Conservation (phyloP, 2,329 filamentous ascomycete species). For the Neonectria faginata region DNA sequence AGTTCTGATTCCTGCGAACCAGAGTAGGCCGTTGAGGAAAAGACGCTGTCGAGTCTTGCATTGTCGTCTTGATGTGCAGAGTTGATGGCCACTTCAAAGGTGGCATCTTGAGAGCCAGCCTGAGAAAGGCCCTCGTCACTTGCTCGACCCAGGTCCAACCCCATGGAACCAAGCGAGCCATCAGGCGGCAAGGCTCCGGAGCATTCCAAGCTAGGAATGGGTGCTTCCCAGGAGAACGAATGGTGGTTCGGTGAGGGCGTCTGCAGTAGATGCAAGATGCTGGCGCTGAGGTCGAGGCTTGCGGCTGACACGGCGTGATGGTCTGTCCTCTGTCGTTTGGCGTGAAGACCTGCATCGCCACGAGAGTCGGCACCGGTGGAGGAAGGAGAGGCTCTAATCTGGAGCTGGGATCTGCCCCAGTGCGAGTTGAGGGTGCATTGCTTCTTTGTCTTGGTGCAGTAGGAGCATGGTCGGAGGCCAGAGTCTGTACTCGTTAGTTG, state of each 20-base stretch:
- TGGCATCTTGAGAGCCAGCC: conserved; percentile 12
- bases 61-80: conserved; percentile 3
- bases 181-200: conserved; percentile 6
- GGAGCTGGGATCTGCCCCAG: conserved; percentile 37
- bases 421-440: conserved; percentile 44
- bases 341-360: conserved; percentile 10
- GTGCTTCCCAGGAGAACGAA: conserved; percentile 27
- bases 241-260: conserved; percentile 26
- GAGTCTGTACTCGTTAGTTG: conserved; percentile 6
- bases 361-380: conserved; percentile 1
- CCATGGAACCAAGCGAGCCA: conserved; percentile 12
- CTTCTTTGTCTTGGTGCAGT: conserved; percentile 48
- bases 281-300: conserved; percentile 18
- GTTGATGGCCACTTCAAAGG: conserved; percentile 4
- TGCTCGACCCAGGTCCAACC: neutral
- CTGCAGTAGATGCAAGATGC: conserved; percentile 24
- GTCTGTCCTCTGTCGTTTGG: conserved; percentile 25
- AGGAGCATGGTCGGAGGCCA: conserved; percentile 42
- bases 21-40: conserved; percentile 23
- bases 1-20: conserved; percentile 29
- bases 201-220: conserved; percentile 28
- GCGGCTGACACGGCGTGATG: conserved; percentile 1
- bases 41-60: conserved; percentile 15
- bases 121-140: conserved; percentile 3
- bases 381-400: conserved; percentile 7